Percentiles rank a stretch among this genome's conserved stretches.
Evolutionary conservation across 129 eudicot genomes (phyloP).

Genomic region (Arctium minus): DNA sequence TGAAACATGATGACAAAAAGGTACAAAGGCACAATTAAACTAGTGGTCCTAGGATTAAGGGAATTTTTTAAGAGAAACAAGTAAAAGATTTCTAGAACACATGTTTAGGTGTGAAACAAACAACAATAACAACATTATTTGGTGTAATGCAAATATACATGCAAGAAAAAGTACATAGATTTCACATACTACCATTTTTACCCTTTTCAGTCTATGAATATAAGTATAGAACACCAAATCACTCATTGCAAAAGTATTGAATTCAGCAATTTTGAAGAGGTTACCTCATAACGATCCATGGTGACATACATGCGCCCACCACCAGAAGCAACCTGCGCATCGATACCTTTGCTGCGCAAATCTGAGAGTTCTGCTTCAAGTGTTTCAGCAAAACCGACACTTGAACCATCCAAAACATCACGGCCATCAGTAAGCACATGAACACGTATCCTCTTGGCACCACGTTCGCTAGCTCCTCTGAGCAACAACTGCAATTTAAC

Average conservation of each 20-base stretch:
- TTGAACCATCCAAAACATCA: slow-evolving; percentile 94
- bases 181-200: background rate
- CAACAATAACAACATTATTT: background rate
- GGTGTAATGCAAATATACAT: background rate
- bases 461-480: slow-evolving; percentile 78
- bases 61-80: background rate
- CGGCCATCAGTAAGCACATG: slow-evolving; percentile 95
- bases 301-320: slow-evolving; percentile 97
- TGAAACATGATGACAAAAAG: background rate
- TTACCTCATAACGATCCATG: slow-evolving; percentile 98
- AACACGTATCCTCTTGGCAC: slow-evolving; percentile 85
- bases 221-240: background rate
- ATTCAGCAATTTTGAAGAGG: background rate
- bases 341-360: slow-evolving; percentile 66
- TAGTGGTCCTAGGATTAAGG: background rate
- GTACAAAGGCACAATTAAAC: background rate
- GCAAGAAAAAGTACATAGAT: slow-evolving; percentile 1
- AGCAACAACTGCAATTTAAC: slow-evolving; percentile 56
- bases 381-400: slow-evolving; percentile 80
- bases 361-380: slow-evolving; percentile 77
- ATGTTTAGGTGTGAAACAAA: background rate
- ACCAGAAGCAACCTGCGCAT: slow-evolving; percentile 90
- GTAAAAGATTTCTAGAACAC: background rate
- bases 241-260: background rate
- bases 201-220: background rate